Percentiles rank a stretch among this genome's conserved stretches.
phyloP scores from a whole-genome alignment of 1,284 basidiomycete species.

The Vanrija humicola region DNA sequence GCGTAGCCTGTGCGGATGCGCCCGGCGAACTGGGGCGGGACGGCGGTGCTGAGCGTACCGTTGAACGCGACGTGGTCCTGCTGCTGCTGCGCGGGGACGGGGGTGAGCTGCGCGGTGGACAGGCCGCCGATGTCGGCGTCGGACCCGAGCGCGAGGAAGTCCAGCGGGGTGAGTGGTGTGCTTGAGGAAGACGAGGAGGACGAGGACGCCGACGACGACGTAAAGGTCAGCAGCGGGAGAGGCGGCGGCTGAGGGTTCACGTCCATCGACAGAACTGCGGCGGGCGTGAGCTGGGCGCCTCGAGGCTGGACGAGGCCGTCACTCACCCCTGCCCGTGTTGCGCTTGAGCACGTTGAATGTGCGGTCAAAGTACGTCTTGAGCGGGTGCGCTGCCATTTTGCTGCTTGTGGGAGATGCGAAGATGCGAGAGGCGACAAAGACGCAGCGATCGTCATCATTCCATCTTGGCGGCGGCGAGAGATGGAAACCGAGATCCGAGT shows the following conservation, averaged over 20 bases:
- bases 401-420: not conserved
- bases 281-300: not conserved
- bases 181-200: not conserved
- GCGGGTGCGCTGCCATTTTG: slow-evolving; percentile 21
- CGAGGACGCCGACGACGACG: slow-evolving; percentile 4
- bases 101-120: slow-evolving; percentile 31
- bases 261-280: slow-evolving; percentile 36
- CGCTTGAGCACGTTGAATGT: slow-evolving; percentile 34
- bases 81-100: slow-evolving; percentile 16
- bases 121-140: slow-evolving; percentile 45
- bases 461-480: too few species aligned
- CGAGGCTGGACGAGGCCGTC: too few species aligned
- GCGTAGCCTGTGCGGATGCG: slow-evolving; percentile 52
- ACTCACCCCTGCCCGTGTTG: slow-evolving; percentile 35
- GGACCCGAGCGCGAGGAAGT: slow-evolving; percentile 33
- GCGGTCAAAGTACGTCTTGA: slow-evolving; percentile 41
- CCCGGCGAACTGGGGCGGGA: slow-evolving; percentile 38
- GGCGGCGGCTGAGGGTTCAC: slow-evolving; percentile 21
- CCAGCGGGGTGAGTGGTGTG: slow-evolving; percentile 15
- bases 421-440: not conserved
- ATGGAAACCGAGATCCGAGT: too few species aligned
- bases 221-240: slow-evolving; percentile 35
- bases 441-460: too few species aligned
- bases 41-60: slow-evolving; percentile 39
- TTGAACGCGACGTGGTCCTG: slow-evolving; percentile 35